phyloP scores from a whole-genome alignment of 192 early-diverging fungal genomes.

The Obelidium mucronatum region DNA sequence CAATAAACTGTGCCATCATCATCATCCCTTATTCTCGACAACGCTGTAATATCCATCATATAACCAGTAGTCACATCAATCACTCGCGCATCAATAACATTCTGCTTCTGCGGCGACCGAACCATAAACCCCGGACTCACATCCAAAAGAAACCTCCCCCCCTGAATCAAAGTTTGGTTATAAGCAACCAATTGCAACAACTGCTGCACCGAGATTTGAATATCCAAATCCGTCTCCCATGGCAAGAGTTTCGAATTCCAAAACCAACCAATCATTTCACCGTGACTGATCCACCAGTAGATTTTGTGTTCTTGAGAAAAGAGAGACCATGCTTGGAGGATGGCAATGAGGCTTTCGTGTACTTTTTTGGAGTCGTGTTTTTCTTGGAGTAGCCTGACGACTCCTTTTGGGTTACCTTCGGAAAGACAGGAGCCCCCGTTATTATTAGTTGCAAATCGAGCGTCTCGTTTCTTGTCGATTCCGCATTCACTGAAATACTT shows the following conservation, averaged over 20 bases:
- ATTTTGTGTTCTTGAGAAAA: slow-evolving; percentile 19
- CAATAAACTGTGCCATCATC: background rate
- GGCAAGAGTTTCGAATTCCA: slow-evolving; percentile 32
- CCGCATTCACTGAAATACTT: slow-evolving; percentile 37
- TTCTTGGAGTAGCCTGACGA: background rate
- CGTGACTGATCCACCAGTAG: slow-evolving; percentile 28
- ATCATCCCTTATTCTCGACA: slow-evolving; percentile 10
- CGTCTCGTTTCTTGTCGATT: slow-evolving; percentile 25
- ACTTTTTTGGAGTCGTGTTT: background rate
- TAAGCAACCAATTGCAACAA: slow-evolving; percentile 1
- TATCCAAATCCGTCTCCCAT: slow-evolving; percentile 47
- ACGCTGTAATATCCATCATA: slow-evolving; percentile 49
- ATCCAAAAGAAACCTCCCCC: slow-evolving; percentile 43
- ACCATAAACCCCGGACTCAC: slow-evolving; percentile 38
- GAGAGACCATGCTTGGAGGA: slow-evolving; percentile 9
- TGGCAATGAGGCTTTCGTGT: slow-evolving; percentile 1
- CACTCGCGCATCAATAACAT: slow-evolving; percentile 50
- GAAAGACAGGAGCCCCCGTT: background rate
- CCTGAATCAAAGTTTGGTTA: slow-evolving; percentile 33
- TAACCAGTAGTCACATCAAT: slow-evolving; percentile 44
- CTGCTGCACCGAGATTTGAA: slow-evolving; percentile 21
- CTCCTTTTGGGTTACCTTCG: background rate
- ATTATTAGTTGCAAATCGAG: background rate
- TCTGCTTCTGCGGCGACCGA: slow-evolving; percentile 25
- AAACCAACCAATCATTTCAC: slow-evolving; percentile 28